Evolutionary conservation across 371 early-diverging fungal genomes (phyloP).

Genomic region (Smittium mucronatum): DNA sequence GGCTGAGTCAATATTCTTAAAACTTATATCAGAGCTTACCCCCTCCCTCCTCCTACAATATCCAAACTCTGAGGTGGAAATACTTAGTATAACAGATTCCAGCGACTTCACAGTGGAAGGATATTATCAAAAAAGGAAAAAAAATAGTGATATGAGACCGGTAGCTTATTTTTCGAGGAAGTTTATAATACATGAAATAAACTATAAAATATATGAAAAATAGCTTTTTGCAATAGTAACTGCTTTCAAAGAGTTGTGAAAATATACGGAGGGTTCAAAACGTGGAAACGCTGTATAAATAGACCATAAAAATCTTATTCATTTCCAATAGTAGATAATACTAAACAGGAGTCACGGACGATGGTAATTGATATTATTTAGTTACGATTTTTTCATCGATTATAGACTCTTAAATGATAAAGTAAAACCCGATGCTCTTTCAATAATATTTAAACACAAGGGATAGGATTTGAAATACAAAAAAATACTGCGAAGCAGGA

Average conservation of each 20-base stretch:
- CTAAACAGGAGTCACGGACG: neutral
- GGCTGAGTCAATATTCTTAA: constrained; percentile 4
- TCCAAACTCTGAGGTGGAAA: neutral
- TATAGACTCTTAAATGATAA: constrained; percentile 8
- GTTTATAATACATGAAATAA: neutral
- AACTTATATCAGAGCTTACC: neutral
- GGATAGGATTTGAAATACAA: neutral
- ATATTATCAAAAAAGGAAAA: neutral
- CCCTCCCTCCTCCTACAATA: neutral
- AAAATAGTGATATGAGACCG: constrained; percentile 2
- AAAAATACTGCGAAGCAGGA: neutral
- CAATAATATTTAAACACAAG: neutral
- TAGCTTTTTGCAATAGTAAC: constrained; percentile 11
- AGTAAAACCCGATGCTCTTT: constrained; percentile 14
- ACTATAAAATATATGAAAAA: constrained; percentile 8
- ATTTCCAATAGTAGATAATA: constrained; percentile 1
- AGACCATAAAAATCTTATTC: constrained; percentile 7
- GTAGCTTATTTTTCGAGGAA: constrained; percentile 8
- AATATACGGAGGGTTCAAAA: neutral
- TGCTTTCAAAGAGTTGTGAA: constrained; percentile 4
- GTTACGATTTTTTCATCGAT: constrained; percentile 12
- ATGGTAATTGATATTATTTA: neutral
- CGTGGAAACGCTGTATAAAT: neutral
- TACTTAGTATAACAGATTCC: constrained; percentile 6
- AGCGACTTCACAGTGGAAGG: constrained; percentile 13